Evolutionary conservation across 495 filamentous ascomycete species (phyloP).

Genomic region (Penicillium crystallinum): DNA sequence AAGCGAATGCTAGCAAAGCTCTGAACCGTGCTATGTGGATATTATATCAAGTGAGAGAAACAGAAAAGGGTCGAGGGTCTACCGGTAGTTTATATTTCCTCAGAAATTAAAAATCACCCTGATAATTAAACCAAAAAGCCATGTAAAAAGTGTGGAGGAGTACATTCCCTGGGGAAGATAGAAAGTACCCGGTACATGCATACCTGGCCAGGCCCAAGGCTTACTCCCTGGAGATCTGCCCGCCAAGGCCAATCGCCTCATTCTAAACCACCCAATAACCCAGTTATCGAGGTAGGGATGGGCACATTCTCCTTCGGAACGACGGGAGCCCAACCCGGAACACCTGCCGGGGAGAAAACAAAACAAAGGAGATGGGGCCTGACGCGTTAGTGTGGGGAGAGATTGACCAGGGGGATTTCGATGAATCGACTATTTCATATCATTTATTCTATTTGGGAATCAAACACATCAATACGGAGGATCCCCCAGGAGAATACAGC

Average conservation of each 20-base stretch:
- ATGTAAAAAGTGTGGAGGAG: slow-evolving; percentile 6
- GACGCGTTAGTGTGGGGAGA: slow-evolving; percentile 15
- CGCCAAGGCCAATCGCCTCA: slow-evolving; percentile 21
- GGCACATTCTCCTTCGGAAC: slow-evolving; percentile 9
- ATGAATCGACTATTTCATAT: background rate
- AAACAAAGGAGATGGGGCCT: slow-evolving; percentile 3
- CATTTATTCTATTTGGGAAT: background rate
- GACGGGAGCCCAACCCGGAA: slow-evolving; percentile 6
- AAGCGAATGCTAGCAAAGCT: slow-evolving; percentile 4
- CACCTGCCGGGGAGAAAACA: slow-evolving; percentile 3
- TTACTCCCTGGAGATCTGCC: slow-evolving; percentile 2
- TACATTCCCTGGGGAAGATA: slow-evolving; percentile 4
- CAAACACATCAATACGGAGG: background rate
- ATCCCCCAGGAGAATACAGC: background rate
- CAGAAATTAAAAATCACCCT: background rate
- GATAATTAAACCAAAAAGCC: slow-evolving; percentile 1
- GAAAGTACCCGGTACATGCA: slow-evolving; percentile 4
- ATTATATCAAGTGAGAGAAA: background rate
- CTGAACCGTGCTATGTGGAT: background rate
- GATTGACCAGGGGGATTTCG: slow-evolving; percentile 1
- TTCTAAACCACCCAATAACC: slow-evolving; percentile 13
- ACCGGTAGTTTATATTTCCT: background rate
- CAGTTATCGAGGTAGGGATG: slow-evolving; percentile 8
- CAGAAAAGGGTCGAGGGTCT: background rate
- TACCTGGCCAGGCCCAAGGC: slow-evolving; percentile 3